Conservation (phyloP, 208 protist genomes). For the Wallacemonas sp. region DNA sequence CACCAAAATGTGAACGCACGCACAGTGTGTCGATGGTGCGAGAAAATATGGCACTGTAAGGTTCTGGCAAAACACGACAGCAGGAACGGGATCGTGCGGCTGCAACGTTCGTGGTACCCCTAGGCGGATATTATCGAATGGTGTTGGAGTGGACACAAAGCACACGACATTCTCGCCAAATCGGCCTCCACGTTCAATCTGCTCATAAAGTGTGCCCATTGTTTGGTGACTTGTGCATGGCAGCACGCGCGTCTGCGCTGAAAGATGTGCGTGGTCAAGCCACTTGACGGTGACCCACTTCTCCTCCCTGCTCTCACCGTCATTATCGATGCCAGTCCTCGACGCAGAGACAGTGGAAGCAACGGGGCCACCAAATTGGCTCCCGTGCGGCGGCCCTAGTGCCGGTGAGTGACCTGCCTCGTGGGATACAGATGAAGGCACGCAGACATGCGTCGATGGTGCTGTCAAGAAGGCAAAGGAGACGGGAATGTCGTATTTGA, state of each 20-base stretch:
- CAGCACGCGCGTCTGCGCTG: background rate
- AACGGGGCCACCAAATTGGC: too few species aligned
- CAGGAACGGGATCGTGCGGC: conserved; percentile 35
- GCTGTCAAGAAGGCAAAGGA: conserved; percentile 8
- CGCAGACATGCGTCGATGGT: background rate
- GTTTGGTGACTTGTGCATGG: background rate
- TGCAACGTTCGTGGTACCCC: too few species aligned
- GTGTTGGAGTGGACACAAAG: too few species aligned
- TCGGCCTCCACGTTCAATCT: conserved; percentile 15
- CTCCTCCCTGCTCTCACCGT: too few species aligned
- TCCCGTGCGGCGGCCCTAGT: too few species aligned
- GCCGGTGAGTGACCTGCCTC: too few species aligned
- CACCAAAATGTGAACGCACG: conserved; percentile 41
- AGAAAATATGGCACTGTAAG: background rate
- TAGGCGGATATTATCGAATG: too few species aligned
- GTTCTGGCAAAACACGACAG: conserved; percentile 42
- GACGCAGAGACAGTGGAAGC: too few species aligned
- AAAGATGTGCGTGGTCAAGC: background rate
- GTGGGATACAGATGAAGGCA: background rate
- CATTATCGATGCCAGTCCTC: too few species aligned
- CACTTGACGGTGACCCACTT: background rate
- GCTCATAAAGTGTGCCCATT: conserved; percentile 31
- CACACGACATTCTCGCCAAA: conserved; percentile 28
- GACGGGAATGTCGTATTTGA: conserved; percentile 7
- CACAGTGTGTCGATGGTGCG: conserved; percentile 10